Percentiles rank a stretch among this genome's conserved stretches.
phyloP scores from a whole-genome alignment of 2,329 filamentous ascomycete genomes.

The Colletotrichum gigasporum region DNA sequence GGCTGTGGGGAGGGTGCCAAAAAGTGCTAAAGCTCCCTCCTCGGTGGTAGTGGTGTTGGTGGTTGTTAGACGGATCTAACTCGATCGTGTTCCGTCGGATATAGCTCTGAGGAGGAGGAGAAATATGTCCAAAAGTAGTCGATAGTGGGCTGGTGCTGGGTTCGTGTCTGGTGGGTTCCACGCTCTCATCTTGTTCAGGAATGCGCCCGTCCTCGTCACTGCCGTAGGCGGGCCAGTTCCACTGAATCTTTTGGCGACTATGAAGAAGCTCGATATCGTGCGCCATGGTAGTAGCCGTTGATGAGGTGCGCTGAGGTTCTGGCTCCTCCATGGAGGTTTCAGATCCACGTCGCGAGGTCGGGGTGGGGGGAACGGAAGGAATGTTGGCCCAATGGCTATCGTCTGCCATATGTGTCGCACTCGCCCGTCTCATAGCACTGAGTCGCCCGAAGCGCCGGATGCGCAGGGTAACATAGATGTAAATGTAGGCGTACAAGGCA shows the following conservation, averaged over 20 bases:
- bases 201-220: constrained; percentile 16
- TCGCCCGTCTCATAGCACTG: constrained; percentile 18
- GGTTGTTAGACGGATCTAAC: background rate
- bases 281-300: constrained; percentile 17
- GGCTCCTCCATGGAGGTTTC: constrained; percentile 28
- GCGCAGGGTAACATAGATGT: constrained; percentile 67
- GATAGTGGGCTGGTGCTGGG: constrained; percentile 18
- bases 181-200: constrained; percentile 2
- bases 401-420: constrained; percentile 15
- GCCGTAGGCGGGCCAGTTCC: constrained; percentile 32
- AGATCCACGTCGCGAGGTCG: constrained; percentile 34
- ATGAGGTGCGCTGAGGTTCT: constrained; percentile 21
- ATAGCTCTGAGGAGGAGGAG: constrained; percentile 25
- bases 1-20: constrained; percentile 23
- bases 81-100: constrained; percentile 27
- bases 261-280: constrained; percentile 26
- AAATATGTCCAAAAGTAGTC: constrained; percentile 22
- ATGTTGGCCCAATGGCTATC: constrained; percentile 15
- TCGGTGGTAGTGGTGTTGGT: background rate
- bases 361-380: constrained; percentile 38
- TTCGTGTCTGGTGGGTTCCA: background rate
- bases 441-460: constrained; percentile 50
- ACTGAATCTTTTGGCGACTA: constrained; percentile 27
- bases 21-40: constrained; percentile 9
- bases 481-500: constrained; percentile 73